Evolutionary conservation across 768 basidiomycete species (phyloP).

Genomic region (Sarcomyxa edulis): DNA sequence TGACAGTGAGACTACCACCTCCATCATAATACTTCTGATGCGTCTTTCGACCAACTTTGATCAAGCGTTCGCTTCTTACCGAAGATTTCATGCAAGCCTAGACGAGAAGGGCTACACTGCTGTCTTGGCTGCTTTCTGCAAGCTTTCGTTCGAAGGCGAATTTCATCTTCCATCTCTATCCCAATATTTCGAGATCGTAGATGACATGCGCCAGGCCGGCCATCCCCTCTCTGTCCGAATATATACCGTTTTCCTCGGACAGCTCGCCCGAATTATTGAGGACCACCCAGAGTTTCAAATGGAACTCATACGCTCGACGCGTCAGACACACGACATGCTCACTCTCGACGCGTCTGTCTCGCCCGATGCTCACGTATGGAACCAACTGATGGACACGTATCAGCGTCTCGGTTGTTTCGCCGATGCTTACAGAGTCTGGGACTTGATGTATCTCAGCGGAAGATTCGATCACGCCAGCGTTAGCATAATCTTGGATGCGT

Average conservation of each 20-base stretch:
- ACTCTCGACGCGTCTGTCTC: constrained; percentile 75
- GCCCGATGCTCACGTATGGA: constrained; percentile 67
- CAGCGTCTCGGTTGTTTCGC: constrained; percentile 67
- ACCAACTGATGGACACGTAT: constrained; percentile 87
- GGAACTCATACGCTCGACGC: constrained; percentile 43
- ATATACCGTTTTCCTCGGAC: constrained; percentile 64
- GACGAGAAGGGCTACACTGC: constrained; percentile 55
- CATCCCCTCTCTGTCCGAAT: constrained; percentile 49
- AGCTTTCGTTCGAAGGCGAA: constrained; percentile 43
- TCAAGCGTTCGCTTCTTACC: constrained; percentile 63
- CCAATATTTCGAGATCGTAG: constrained; percentile 71
- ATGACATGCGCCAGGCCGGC: constrained; percentile 72
- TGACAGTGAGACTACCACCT: constrained; percentile 39
- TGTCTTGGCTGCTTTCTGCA: constrained; percentile 61
- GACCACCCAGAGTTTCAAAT: constrained; percentile 16
- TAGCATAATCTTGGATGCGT: constrained; percentile 83
- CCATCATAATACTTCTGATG: constrained; percentile 64
- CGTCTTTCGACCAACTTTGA: constrained; percentile 45
- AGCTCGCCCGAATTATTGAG: constrained; percentile 33
- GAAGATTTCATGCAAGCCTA: constrained; percentile 34
- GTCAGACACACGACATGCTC: constrained; percentile 68
- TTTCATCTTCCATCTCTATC: constrained; percentile 36
- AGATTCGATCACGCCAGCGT: constrained; percentile 60
- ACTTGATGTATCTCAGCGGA: constrained; percentile 57
- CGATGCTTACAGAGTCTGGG: constrained; percentile 78